Evolutionary conservation across 805 yeast genomes (phyloP).

Genomic region (Wickerhamiella occidentalis): DNA sequence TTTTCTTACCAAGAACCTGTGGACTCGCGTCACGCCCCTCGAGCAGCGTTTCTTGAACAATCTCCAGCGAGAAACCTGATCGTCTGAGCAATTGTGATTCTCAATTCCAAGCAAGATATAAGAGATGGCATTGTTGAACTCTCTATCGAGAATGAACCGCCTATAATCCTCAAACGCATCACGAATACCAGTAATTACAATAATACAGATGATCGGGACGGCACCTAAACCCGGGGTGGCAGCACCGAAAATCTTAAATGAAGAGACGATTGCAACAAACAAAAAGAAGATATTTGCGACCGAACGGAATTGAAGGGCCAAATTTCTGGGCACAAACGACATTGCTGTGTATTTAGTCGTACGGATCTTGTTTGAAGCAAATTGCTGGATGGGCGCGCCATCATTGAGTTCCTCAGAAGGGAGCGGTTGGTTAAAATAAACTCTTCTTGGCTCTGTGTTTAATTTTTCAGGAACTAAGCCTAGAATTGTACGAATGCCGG

Average conservation of each 20-base stretch:
- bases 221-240: conserved; percentile 63
- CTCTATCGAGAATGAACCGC: conserved; percentile 51
- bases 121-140: conserved; percentile 57
- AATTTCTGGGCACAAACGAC: conserved; percentile 76
- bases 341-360: conserved; percentile 94
- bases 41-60: conserved; percentile 51
- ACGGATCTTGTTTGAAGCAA: conserved; percentile 84
- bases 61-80: conserved; percentile 54
- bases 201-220: conserved; percentile 72
- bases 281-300: conserved; percentile 87
- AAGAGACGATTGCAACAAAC: conserved; percentile 65
- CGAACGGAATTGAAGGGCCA: conserved; percentile 68
- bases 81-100: conserved; percentile 49
- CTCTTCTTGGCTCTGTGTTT: conserved; percentile 27
- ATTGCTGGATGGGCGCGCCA: conserved; percentile 48
- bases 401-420: conserved; percentile 41
- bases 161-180: conserved; percentile 73
- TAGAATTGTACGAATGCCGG: conserved; percentile 16
- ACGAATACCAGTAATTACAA: conserved; percentile 58
- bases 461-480: conserved; percentile 16
- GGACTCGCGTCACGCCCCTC: conserved; percentile 1
- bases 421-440: conserved; percentile 40
- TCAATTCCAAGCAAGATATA: conserved; percentile 45
- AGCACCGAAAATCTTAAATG: conserved; percentile 65
- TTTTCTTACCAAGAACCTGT: not conserved